Conservation (phyloP, 1,284 basidiomycete genomes). For the Malassezia restricta region DNA sequence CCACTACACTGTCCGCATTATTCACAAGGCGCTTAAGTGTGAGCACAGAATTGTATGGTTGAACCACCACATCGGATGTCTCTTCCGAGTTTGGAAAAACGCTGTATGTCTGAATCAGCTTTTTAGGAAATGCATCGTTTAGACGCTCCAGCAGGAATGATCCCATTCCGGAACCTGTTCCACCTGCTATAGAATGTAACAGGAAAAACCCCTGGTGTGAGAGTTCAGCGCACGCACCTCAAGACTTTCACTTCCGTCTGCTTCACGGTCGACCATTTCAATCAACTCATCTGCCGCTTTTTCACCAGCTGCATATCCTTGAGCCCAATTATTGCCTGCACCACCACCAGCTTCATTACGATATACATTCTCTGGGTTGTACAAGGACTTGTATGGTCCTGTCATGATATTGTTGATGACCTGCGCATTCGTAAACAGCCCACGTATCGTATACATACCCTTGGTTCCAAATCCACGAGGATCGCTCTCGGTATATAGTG, state of each 20-base stretch:
- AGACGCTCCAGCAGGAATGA: constrained; percentile 90
- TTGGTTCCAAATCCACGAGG: constrained; percentile 89
- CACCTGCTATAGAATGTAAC: constrained; percentile 96
- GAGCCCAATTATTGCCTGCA: constrained; percentile 97
- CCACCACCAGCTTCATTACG: constrained; percentile 89
- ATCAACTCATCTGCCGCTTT: constrained; percentile 90
- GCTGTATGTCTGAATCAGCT: constrained; percentile 96
- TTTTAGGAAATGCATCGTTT: constrained; percentile 97
- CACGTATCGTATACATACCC: constrained; percentile 53
- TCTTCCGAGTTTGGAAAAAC: constrained; percentile 72
- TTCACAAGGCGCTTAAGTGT: constrained; percentile 88
- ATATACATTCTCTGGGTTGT: constrained; percentile 97
- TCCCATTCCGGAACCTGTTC: constrained; percentile 92
- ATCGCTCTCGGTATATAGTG: constrained; percentile 97
- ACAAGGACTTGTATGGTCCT: constrained; percentile 82
- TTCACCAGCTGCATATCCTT: constrained; percentile 72
- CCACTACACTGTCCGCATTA: constrained; percentile 92
- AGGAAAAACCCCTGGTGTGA: constrained; percentile 83
- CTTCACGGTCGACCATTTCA: constrained; percentile 98
- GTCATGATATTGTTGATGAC: constrained; percentile 89
- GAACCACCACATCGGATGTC: constrained; percentile 54
- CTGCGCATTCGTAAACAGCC: constrained; percentile 48
- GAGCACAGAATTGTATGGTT: constrained; percentile 92
- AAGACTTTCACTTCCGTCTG: constrained; percentile 91
- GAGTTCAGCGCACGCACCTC: constrained; percentile 55